These are phyloP conservation scores for Magnolia changhungtana DNA, from an alignment of 164 flowering plant genomes.

Conservation along the genomic window DNA sequence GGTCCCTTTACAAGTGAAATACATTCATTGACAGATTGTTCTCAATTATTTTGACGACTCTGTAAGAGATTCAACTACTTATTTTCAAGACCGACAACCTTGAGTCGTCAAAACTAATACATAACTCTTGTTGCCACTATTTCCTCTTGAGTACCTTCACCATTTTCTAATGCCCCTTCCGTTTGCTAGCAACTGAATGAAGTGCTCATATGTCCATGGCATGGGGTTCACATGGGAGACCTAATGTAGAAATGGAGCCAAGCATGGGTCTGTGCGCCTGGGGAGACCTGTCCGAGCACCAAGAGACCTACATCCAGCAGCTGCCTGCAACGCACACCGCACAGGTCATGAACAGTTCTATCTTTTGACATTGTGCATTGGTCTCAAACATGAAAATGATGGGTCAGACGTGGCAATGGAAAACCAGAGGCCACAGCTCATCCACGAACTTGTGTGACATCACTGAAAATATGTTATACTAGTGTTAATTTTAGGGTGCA, in stretches of 20 bases:
- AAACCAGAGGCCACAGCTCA: too few species aligned
- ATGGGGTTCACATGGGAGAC: background rate
- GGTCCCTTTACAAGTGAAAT: too few species aligned
- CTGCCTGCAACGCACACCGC: constrained; percentile 58
- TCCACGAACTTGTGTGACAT: too few species aligned
- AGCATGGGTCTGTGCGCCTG: constrained; percentile 47
- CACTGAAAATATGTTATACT: too few species aligned
- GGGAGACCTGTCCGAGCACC: constrained; percentile 96
- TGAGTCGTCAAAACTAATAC: background rate
- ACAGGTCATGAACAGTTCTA: too few species aligned
- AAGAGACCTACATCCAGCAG: constrained; percentile 60
- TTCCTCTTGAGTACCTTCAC: background rate
- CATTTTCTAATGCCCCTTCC: too few species aligned
- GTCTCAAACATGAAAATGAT: too few species aligned
- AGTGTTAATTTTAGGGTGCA: too few species aligned
- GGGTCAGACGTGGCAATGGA: too few species aligned
- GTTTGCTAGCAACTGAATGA: background rate
- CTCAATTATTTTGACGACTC: too few species aligned
- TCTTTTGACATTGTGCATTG: too few species aligned
- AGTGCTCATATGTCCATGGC: background rate
- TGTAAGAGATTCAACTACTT: background rate
- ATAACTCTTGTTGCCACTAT: background rate
- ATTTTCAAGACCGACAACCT: background rate
- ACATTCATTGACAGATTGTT: too few species aligned
- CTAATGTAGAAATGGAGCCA: constrained; percentile 40